phyloP scores from a whole-genome alignment of 192 early-diverging fungal species.

The Podochytrium sp. region DNA sequence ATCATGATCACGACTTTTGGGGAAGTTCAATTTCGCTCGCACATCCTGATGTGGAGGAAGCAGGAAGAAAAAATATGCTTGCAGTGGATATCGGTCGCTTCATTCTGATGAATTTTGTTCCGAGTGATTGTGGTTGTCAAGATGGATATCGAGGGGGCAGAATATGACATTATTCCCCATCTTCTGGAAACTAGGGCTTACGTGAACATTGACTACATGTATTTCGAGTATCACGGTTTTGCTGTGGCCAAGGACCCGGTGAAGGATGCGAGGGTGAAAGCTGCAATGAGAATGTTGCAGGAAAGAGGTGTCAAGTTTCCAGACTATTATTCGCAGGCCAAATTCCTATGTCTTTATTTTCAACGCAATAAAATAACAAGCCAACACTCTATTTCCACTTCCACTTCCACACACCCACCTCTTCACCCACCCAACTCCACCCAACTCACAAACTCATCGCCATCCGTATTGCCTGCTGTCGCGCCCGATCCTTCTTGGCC shows the following conservation, averaged over 20 bases:
- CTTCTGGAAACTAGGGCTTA: constrained; percentile 15
- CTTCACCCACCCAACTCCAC: no score
- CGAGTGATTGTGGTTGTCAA: constrained; percentile 26
- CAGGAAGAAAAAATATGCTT: neutral
- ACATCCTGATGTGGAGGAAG: neutral
- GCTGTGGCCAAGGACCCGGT: neutral
- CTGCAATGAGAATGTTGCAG: no score
- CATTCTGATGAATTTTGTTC: neutral
- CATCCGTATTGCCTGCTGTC: neutral
- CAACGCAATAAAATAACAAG: no score
- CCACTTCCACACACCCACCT: no score
- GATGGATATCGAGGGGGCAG: constrained; percentile 26
- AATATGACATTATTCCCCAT: constrained; percentile 20
- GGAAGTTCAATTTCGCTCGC: neutral
- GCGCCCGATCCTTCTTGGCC: neutral
- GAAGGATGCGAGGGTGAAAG: no score
- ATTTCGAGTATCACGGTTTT: constrained; percentile 2
- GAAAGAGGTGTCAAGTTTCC: no score
- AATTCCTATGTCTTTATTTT: no score
- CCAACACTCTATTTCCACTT: no score
- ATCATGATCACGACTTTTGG: constrained; percentile 4
- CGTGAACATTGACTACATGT: constrained; percentile 8
- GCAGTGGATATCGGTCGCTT: constrained; percentile 15
- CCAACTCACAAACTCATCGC: neutral
- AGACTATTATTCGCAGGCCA: no score